These are phyloP conservation scores for Ceratobasidium papillatum DNA, from an alignment of 1,284 basidiomycete genomes.

Conservation along the genomic window DNA sequence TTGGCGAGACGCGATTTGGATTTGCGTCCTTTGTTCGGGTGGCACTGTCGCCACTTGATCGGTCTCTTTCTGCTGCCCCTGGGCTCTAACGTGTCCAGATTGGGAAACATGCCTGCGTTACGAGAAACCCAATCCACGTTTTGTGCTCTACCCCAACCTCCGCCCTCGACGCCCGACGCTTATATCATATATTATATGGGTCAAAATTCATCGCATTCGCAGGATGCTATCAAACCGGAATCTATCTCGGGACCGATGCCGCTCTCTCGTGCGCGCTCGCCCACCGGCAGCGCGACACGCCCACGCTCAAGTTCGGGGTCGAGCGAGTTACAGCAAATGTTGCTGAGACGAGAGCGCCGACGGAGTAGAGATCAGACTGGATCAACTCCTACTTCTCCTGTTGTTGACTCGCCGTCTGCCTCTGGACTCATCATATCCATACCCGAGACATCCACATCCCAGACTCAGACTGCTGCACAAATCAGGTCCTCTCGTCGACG, in stretches of 20 bases:
- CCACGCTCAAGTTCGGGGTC: conserved; percentile 3
- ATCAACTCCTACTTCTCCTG: background rate
- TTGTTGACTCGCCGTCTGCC: background rate
- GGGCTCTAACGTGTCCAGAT: background rate
- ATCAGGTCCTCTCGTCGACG: background rate
- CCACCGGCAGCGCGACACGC: background rate
- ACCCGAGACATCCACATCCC: background rate
- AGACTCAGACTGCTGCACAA: background rate
- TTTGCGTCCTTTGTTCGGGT: background rate
- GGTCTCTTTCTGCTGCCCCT: background rate
- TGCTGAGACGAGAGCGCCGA: background rate
- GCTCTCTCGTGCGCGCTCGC: background rate
- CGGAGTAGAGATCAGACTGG: conserved; percentile 8
- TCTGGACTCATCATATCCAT: background rate
- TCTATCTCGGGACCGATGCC: conserved; percentile 31
- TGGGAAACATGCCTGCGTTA: background rate
- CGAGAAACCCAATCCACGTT: background rate
- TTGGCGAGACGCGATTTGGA: background rate
- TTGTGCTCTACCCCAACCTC: background rate
- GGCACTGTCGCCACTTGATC: background rate
- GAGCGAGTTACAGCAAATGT: background rate
- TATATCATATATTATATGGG: conserved; percentile 9
- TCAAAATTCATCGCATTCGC: conserved; percentile 14
- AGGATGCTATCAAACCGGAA: conserved; percentile 13
- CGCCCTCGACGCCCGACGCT: background rate